Evolutionary conservation across 129 eudicot genomes (phyloP).

Genomic region (Lactuca saligna): DNA sequence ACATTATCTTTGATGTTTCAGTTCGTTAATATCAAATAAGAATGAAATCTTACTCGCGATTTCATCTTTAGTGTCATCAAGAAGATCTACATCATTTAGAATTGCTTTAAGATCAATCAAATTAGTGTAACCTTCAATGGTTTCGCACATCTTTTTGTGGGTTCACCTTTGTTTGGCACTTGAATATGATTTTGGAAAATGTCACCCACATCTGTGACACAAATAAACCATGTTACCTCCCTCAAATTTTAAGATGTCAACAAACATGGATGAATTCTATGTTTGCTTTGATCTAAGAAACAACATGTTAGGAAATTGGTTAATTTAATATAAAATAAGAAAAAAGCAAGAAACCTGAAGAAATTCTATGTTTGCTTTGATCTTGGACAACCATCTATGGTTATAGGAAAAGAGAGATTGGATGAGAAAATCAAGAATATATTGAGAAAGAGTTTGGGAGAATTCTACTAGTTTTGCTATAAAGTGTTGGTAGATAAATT

Average conservation of each 20-base stretch:
- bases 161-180: slow-evolving; percentile 61
- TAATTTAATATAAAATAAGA: too few relatives aligned
- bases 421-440: not conserved
- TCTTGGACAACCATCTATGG: not conserved
- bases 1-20: too few relatives aligned
- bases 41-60: slow-evolving; percentile 39
- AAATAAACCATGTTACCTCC: slow-evolving; percentile 43
- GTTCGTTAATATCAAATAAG: not conserved
- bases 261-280: not conserved
- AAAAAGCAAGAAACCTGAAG: not conserved
- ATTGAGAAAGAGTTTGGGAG: not conserved
- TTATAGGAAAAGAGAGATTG: not conserved
- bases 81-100: slow-evolving; percentile 31
- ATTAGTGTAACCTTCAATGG: slow-evolving; percentile 43
- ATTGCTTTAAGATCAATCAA: slow-evolving; percentile 24
- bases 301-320: not conserved
- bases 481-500: not conserved
- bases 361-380: too few relatives aligned
- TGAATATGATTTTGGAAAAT: slow-evolving; percentile 64
- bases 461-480: too few relatives aligned
- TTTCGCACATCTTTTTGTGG: slow-evolving; percentile 72
- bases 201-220: slow-evolving; percentile 72
- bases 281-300: not conserved
- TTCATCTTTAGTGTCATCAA: slow-evolving; percentile 34
- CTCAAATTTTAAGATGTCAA: not conserved